Conservation (phyloP, 768 basidiomycete species). For the Strobilomyces dryophilus region DNA sequence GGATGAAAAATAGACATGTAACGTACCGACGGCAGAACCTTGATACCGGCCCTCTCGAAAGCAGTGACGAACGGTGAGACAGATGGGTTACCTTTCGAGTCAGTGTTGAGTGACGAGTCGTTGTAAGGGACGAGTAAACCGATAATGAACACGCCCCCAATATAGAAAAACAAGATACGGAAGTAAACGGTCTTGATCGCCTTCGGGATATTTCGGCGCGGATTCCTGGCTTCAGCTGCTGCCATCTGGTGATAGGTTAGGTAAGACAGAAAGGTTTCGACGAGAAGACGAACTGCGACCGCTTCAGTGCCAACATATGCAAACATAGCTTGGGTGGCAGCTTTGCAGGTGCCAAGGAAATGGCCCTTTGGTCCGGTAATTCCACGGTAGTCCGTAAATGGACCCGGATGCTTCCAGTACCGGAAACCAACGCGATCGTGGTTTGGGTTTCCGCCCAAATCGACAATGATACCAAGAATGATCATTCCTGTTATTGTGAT, state of each 20-base stretch:
- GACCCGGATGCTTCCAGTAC: slow-evolving; percentile 37
- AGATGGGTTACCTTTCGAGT: neutral
- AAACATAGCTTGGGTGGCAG: neutral
- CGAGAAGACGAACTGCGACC: neutral
- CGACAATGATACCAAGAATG: slow-evolving; percentile 1
- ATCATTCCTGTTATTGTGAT: neutral
- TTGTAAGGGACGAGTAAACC: slow-evolving; percentile 3
- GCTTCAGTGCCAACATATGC: no score
- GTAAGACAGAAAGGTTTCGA: neutral
- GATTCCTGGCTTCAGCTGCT: slow-evolving; percentile 5
- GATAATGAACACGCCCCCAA: slow-evolving; percentile 1
- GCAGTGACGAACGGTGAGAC: neutral
- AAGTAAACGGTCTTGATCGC: neutral
- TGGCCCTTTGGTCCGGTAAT: neutral
- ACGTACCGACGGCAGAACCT: neutral
- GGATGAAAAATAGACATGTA: neutral
- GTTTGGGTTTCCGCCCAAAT: slow-evolving; percentile 1
- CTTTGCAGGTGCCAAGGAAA: slow-evolving; percentile 2
- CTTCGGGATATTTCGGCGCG: neutral
- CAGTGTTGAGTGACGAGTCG: neutral
- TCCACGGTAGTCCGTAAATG: neutral
- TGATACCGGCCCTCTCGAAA: neutral
- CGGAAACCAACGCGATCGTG: slow-evolving; percentile 23
- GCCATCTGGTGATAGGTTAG: neutral
- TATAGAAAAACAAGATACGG: no score